Base-by-base conservation (phyloP, 805 yeast genomes). In the Saccharomycopsis sp. region DNA sequence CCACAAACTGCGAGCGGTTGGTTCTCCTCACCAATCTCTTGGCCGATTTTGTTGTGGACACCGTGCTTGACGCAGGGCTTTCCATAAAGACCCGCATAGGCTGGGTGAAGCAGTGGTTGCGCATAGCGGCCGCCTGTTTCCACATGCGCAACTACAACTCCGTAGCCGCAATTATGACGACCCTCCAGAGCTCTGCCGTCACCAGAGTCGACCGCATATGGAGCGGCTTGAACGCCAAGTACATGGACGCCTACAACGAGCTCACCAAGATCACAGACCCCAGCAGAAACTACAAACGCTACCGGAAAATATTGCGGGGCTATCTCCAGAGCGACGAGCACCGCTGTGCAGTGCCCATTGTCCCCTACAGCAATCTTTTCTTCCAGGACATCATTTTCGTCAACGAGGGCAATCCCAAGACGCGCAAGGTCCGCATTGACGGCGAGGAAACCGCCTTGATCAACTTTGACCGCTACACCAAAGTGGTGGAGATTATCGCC, bases 311-410 rank as follows among this genome's bases (percentile, higher is more conserved):
- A 64, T 66, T 88, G 55, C 76, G 78, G 56, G 81, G 81, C 64
- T 78, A 85, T 55, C 70, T 84, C 61, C 74, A 76, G 18, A 75
- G 79, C 52, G 54, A 67, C 29, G 72, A 71, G 40, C 52, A 56
- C 0, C 73, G 70, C 57, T 64, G 72, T 1, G 53, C 68, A 1
- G 73, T 83, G 20, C 90, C 91, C 0, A 79, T 82, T 20, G 91
- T 88, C 41, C 96, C 96, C 16, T 88, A 87, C 67, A 77, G 87
- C 58, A 84, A 87, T 51, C 71, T 88, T 56, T 87, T 85, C 68
- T 72, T 88, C 51, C 94, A 86, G 70, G 96, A 88, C 70, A 74
- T 88, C 64, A 87, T 91, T 0, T 87, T 87, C 71, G 82, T 87
- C n/a, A 79, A 83, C 54, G 95, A 88, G 64, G 92, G 94, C n/a